Evolutionary conservation across 805 yeast species (phyloP).

Genomic region (Zygosaccharomyces bailii): DNA sequence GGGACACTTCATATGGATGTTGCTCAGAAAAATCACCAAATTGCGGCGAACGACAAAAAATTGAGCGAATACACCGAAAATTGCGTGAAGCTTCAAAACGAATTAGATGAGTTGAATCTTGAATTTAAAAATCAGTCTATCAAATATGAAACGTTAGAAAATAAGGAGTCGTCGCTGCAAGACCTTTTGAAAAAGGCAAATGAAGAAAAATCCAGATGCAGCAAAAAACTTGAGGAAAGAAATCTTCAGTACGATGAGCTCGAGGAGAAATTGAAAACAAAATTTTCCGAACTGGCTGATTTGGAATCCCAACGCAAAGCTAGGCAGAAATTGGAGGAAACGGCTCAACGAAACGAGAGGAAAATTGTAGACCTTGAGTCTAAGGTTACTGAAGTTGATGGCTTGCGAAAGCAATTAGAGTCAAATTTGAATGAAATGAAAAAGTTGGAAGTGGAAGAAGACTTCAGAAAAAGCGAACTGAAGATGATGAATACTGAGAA

Average conservation of each 20-base stretch:
- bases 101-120: not conserved
- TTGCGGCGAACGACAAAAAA: not conserved
- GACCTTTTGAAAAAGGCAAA: slow-evolving; percentile 1
- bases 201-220: slow-evolving; percentile 6
- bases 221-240: slow-evolving; percentile 4
- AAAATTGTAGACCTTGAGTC: slow-evolving; percentile 1
- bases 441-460: slow-evolving; percentile 9
- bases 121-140: slow-evolving; percentile 10
- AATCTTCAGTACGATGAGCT: not conserved
- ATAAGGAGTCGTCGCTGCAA: not conserved
- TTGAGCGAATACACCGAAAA: not conserved
- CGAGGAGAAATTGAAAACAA: not conserved
- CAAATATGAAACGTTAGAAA: slow-evolving; percentile 2
- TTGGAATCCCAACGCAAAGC: not conserved
- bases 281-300: not conserved
- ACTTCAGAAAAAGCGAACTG: not conserved
- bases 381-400: not conserved
- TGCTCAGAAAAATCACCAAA: not conserved
- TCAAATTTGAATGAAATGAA: slow-evolving; percentile 1
- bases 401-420: not conserved
- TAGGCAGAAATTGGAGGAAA: not conserved
- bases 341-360: slow-evolving; percentile 1
- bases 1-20: not conserved
- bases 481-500: not conserved
- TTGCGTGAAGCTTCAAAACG: slow-evolving; percentile 1